Evolutionary conservation across 179 eudicot genomes (phyloP), one percentile per base, ranked within the genome.

Genomic region (Drosera spatulata): DNA sequence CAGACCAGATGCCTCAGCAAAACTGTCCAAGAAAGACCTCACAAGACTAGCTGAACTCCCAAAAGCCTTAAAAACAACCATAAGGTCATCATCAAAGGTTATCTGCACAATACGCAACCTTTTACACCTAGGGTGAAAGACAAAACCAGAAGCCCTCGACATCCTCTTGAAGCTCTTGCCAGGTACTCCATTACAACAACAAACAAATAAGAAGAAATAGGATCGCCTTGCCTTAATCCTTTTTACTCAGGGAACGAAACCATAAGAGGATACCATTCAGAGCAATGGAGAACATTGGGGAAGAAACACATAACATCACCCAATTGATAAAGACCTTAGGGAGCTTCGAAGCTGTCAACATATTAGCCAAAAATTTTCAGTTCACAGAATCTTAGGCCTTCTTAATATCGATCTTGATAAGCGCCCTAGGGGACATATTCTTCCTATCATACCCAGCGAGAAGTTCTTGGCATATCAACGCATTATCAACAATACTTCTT

Each of bases 381-480:
- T 39, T 33, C 3, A 61, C 42, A 2, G 43, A 7, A 43, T 61
- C 64, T 37, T 49, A 61, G 14, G 64, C 44, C 41, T 61, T 61
- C 15, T 2, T 39, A 44, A 49, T 33, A 39, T 61, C 64, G 7
- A 49, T 4, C n/a, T 61, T 61, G 2, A 60, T 2, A 2, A 39
- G 7, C 5, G 14, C 3, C 15, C 9, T 7, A 4, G 53, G 39
- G 33, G 55, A 40, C 4, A 7, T 1, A 3, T 11, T 39, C 14
- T 7, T 12, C n/a, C 6, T 10, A 4, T 14, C 15, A 11, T 48
- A 22, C 10, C 5, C 6, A 10, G n/a, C 5, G 8, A 50, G 2
- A 7, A 38, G 3, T n/a, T 61, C 64, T 2, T 49, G 22, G 38
- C 55, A 41, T 3, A 61, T 7, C 3, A 61, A 15, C 2, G 49